Evolutionary conservation across 306 rosid species (phyloP), one percentile per base, ranked within the genome.

Genomic region (Cucurbita ficifolia): DNA sequence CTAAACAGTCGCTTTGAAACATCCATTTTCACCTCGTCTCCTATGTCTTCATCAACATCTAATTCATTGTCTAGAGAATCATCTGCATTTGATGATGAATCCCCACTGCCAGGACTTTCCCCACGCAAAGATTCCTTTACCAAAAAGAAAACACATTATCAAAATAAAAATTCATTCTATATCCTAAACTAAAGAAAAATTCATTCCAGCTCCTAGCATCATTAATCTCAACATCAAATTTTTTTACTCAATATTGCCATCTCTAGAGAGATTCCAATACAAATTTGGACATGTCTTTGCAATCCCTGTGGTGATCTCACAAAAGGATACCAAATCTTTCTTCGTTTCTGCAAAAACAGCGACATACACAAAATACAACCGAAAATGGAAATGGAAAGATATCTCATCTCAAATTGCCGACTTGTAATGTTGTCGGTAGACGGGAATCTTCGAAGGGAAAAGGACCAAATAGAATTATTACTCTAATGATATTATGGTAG

Each of bases 41-140:
- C 88, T 51, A 68, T 84, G 71, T 86, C 87, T 75, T 81, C 86
- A 50, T 75, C 88, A 46, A 73, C 86, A 75, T 85, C 86, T 5
- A 59, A 22, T 58, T 83, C 88, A 50, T 86, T 83, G 42, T 85
- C 89, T 70, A 74, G 59, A 0, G 92, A 84, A 60, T 88, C 90
- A 74, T 86, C 92, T 58, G 74, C 80, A 76, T 90, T 82, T 54
- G 95, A 90, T 74, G 96, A 87, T 40, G 94, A 90, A 79, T 87
- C 96, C 75, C 79, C 92, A 16, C 88, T 90, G 46, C 86, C 84
- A 50, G 86, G 92, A 68, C 96, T 93, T 74, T 82, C 92, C 46
- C 50, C 90, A 50, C 65, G 87, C 72, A 79, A 78, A 51, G 90
- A 68, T 78, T 86, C 90, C 98, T 90, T 54, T 39, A 59, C 67